These are phyloP conservation scores for Ophiostoma himal-ulmi DNA, from an alignment of 2,329 filamentous ascomycete genomes.

Conservation along the genomic window DNA sequence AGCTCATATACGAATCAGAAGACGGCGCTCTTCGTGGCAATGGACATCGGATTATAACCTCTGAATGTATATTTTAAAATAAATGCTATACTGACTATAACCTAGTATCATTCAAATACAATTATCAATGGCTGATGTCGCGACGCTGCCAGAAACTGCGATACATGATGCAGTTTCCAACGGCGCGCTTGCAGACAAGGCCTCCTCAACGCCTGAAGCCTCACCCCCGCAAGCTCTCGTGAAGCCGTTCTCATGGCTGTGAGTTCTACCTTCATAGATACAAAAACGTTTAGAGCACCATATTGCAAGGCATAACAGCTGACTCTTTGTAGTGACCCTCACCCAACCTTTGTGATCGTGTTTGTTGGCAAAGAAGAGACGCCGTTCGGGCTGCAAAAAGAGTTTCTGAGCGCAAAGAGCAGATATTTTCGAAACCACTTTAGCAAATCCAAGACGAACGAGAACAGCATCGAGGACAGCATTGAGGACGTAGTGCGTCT, in stretches of 20 bases:
- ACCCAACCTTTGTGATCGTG: slow-evolving; percentile 51
- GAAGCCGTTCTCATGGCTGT: slow-evolving; percentile 33
- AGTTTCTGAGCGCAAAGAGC: slow-evolving; percentile 51
- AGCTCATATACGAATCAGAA: neutral
- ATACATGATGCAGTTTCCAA: neutral
- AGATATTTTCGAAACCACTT: slow-evolving; percentile 45
- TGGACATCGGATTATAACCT: neutral
- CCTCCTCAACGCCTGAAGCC: neutral
- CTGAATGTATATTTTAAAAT: neutral
- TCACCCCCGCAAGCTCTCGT: neutral
- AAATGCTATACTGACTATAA: neutral
- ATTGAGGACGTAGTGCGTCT: slow-evolving; percentile 49
- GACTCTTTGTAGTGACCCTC: slow-evolving; percentile 41
- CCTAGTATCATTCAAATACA: neutral
- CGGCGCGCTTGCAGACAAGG: neutral
- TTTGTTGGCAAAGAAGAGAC: slow-evolving; percentile 47
- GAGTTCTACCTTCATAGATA: neutral
- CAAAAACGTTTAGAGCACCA: too few species aligned
- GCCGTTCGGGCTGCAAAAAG: slow-evolving; percentile 54
- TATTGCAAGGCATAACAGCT: neutral
- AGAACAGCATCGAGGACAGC: slow-evolving; percentile 39
- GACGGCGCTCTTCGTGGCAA: neutral
- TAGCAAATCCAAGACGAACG: neutral
- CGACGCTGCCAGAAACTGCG: neutral
- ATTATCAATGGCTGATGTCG: neutral